Conservation (phyloP, 495 filamentous ascomycete species). For the Clavariopsis aquatica region DNA sequence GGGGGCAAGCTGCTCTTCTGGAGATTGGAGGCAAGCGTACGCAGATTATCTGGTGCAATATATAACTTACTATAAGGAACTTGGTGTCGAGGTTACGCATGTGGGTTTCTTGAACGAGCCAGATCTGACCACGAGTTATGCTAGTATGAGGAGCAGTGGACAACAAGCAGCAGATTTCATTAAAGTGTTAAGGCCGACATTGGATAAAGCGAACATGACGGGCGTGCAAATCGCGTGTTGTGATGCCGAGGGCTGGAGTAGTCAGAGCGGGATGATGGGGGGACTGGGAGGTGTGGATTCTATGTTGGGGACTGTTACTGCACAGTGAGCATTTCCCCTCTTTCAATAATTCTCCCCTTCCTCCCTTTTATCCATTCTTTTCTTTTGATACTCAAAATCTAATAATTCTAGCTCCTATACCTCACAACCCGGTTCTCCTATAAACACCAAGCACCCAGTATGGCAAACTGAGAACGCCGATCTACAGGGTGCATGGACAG, state of each 20-base stretch:
- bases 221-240: slow-evolving; percentile 31
- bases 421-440: slow-evolving; percentile 7
- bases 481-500: slow-evolving; percentile 29
- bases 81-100: slow-evolving; percentile 28
- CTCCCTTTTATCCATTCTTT: neutral
- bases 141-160: slow-evolving; percentile 30
- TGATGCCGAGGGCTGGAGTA: slow-evolving; percentile 35
- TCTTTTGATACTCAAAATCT: neutral
- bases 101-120: slow-evolving; percentile 38
- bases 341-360: neutral
- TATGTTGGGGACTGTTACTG: slow-evolving; percentile 15
- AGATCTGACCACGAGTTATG: slow-evolving; percentile 34
- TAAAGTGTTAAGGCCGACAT: slow-evolving; percentile 35
- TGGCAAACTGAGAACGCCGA: slow-evolving; percentile 42
- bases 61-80: slow-evolving; percentile 31
- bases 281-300: slow-evolving; percentile 5
- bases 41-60: slow-evolving; percentile 37
- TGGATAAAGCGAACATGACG: slow-evolving; percentile 18
- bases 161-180: slow-evolving; percentile 36
- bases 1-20: slow-evolving; percentile 22
- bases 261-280: slow-evolving; percentile 21
- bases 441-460: slow-evolving; percentile 22
- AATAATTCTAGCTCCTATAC: slow-evolving; percentile 20
- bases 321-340: slow-evolving; percentile 21
- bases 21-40: slow-evolving; percentile 38